Evolutionary conservation across 2,329 filamentous ascomycete species (phyloP).

Genomic region (Ophiognomonia clavigignenti-juglandacearum): DNA sequence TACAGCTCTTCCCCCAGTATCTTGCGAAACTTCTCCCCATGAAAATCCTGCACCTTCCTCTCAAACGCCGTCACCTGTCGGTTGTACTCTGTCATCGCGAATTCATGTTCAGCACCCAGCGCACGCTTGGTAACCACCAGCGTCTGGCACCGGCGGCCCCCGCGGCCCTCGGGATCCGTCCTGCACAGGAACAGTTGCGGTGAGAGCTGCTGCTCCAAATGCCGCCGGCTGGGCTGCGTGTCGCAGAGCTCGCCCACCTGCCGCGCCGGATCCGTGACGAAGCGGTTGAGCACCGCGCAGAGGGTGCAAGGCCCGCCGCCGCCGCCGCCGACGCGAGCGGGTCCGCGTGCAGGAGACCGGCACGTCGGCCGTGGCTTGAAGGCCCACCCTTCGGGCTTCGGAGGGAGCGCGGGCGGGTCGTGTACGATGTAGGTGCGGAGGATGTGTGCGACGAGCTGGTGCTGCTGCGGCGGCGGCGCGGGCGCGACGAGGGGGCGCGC

Average conservation of each 20-base stretch:
- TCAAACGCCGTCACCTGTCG: neutral
- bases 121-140: neutral
- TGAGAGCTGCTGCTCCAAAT: neutral
- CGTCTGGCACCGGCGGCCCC: neutral
- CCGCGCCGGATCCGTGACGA: neutral
- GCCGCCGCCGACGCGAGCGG: neutral
- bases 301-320: neutral
- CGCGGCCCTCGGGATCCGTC: neutral
- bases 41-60: neutral
- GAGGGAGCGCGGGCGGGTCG: neutral
- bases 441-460: neutral
- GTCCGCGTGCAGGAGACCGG: no score
- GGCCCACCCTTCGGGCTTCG: neutral
- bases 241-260: neutral
- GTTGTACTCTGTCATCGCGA: neutral
- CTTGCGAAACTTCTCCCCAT: neutral
- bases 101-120: neutral
- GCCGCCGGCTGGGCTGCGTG: neutral
- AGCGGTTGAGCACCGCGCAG: neutral
- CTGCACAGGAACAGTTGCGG: neutral
- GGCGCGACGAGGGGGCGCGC: no score
- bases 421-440: slow-evolving; percentile 1
- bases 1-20: slow-evolving; percentile 1
- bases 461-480: no score
- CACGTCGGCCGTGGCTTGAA: neutral